Base-by-base conservation (phyloP, 441 rosid species). In the Euphorbia schlechtendalii region DNA sequence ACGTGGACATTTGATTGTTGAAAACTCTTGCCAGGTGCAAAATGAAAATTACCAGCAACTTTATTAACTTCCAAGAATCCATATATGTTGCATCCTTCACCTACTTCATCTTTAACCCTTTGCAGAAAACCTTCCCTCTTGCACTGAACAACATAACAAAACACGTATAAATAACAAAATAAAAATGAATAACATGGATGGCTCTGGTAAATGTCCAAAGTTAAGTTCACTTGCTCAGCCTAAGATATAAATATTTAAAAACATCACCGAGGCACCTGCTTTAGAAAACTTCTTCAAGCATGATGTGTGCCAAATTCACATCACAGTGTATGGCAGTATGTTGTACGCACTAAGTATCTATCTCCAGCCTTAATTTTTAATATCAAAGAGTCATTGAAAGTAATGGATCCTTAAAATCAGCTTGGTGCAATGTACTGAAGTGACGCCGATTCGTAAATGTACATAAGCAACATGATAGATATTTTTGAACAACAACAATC, bases 1-100 rank as follows among this genome's bases (percentile, higher is more conserved):
- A 90, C 89, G 72, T 88, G 96, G 73, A 88, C 89, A 13, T 84
- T 84, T 38, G 93, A 80, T 72, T 90, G 97, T 70, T 88, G 96
- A 81, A 93, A 88, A 84, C 97, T 93, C 81, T 93, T 90, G 69
- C 97, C 99, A 66, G 97, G 97, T 64, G 99, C 96, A 83, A 93
- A 93, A 75, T 93, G 96, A 72, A 90, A 93, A 75, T 93, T 90
- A 27, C 97, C 99, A 21, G 99, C 99, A 56, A 93, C 97, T 76
- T 90, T 93, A 66, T 90, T 93, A 61, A 90, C 96, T 77, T 88
- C 97, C 74, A 93, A 78, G 77, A 87, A 90, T 49, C 97, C 97
- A 77, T 90, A 88, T 48, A 90, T 72, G 76, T 88, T 90, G 79
- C 99, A 90, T 45, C 97, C 99, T 83, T 93, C 97, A 40, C 99